A percentile compares a stretch with the other conserved stretches of the same genome.
Conservation (phyloP, 345 rosid genomes). For the Hibiscus trionum region DNA sequence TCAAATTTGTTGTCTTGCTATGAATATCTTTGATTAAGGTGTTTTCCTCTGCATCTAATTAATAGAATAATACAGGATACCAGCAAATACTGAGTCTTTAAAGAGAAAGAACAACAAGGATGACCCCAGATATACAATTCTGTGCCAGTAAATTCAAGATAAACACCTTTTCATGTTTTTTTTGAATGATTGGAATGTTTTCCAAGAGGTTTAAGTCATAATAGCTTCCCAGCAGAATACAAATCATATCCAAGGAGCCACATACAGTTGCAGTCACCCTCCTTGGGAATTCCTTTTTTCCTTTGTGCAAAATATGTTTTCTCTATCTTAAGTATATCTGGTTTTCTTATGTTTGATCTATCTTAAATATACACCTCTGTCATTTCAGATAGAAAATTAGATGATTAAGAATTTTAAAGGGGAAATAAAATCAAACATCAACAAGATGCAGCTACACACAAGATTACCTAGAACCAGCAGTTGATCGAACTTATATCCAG, state of each 20-base stretch:
- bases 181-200: background rate
- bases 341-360: background rate
- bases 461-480: conserved; percentile 75
- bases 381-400: background rate
- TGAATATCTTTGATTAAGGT: background rate
- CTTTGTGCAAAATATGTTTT: background rate
- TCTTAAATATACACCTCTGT: background rate
- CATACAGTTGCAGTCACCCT: background rate
- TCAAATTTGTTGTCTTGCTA: background rate
- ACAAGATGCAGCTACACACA: background rate
- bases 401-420: background rate
- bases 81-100: background rate
- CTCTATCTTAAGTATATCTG: too few relatives aligned
- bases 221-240: background rate
- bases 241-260: background rate
- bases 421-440: background rate
- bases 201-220: background rate
- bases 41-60: background rate
- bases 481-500: conserved; percentile 75
- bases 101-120: background rate
- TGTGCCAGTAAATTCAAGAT: background rate
- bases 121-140: background rate
- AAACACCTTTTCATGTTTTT: background rate
- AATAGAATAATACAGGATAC: background rate
- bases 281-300: background rate